Conservation (phyloP, 2,329 filamentous ascomycete genomes). For the Xenoacremonium recifei region DNA sequence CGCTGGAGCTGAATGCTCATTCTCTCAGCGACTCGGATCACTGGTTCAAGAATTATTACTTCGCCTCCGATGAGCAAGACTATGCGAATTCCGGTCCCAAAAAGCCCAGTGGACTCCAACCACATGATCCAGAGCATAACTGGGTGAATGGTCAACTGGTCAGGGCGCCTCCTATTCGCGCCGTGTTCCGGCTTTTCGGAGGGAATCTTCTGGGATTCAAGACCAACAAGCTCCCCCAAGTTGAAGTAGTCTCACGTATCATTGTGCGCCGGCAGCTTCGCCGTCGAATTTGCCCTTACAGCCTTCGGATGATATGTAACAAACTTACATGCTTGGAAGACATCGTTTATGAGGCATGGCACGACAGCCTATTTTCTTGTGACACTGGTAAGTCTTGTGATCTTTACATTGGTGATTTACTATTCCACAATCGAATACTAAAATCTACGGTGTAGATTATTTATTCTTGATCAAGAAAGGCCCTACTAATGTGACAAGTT, state of each 20-base stretch:
- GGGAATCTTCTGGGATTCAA: neutral
- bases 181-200: neutral
- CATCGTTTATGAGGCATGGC: neutral
- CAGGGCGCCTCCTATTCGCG: neutral
- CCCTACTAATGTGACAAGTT: neutral
- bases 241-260: neutral
- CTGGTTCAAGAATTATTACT: neutral
- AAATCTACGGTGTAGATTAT: neutral
- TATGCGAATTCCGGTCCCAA: too few relatives aligned
- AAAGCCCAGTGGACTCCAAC: neutral
- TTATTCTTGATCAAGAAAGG: neutral
- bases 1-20: neutral
- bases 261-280: neutral
- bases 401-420: too few relatives aligned
- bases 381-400: too few relatives aligned
- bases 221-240: neutral
- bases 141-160: neutral
- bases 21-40: neutral
- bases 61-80: neutral
- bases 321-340: neutral
- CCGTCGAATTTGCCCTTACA: neutral
- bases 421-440: neutral
- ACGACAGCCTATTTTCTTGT: too few relatives aligned
- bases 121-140: neutral
- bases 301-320: neutral